A percentile compares a stretch with the other conserved stretches of the same genome.
Conservation (phyloP, 2,329 filamentous ascomycete species). For the Diaporthe caulivora region DNA sequence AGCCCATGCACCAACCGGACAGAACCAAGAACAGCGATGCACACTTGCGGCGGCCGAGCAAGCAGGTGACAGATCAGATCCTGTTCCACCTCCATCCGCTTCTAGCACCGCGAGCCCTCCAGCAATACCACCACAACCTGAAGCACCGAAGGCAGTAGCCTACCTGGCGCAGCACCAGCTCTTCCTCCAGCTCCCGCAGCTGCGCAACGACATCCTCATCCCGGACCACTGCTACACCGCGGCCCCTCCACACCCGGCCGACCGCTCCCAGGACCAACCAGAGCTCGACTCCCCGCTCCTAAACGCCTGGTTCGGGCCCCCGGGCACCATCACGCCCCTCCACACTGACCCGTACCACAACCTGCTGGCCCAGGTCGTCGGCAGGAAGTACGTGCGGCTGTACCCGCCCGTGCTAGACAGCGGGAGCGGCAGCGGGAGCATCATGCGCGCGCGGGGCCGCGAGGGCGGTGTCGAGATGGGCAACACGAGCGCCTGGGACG, state of each 20-base stretch:
- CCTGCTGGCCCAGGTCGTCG: slow-evolving; percentile 88
- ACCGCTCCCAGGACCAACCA: slow-evolving; percentile 51
- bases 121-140: neutral
- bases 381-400: slow-evolving; percentile 90
- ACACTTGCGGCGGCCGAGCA: slow-evolving; percentile 6
- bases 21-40: neutral
- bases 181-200: slow-evolving; percentile 81
- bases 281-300: slow-evolving; percentile 70
- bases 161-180: slow-evolving; percentile 96
- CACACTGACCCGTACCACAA: slow-evolving; percentile 97
- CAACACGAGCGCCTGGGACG: slow-evolving; percentile 86
- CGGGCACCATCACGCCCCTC: slow-evolving; percentile 88
- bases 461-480: slow-evolving; percentile 88
- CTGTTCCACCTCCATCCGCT: neutral
- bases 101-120: neutral
- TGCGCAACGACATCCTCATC: slow-evolving; percentile 80
- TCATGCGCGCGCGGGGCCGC: slow-evolving; percentile 70
- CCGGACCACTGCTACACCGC: slow-evolving; percentile 88
- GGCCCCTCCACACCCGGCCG: slow-evolving; percentile 68
- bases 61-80: slow-evolving; percentile 6
- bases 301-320: slow-evolving; percentile 94
- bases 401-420: slow-evolving; percentile 72
- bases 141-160: slow-evolving; percentile 16
- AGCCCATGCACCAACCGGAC: neutral
- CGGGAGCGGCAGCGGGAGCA: neutral